Percentiles rank a stretch among this genome's conserved stretches.
These are phyloP conservation scores for Zychaea mexicana DNA, from an alignment of 371 early-diverging fungal species.

Conservation along the genomic window DNA sequence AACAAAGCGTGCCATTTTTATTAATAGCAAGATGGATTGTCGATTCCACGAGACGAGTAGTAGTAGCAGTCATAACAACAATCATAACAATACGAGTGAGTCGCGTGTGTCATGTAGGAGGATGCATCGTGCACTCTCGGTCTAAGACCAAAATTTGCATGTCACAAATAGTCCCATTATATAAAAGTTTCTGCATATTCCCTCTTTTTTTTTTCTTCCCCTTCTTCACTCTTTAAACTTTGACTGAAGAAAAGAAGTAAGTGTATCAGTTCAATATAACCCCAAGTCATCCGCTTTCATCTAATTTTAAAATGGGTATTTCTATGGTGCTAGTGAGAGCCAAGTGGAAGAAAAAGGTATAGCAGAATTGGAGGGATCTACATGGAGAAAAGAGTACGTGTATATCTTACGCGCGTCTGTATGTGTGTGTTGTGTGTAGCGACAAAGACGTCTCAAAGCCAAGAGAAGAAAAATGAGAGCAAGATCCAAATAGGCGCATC, in stretches of 20 bases:
- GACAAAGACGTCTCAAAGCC: slow-evolving; percentile 43
- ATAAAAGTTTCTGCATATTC: neutral
- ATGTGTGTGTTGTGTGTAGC: slow-evolving; percentile 7
- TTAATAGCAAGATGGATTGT: neutral
- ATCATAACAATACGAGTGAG: too few relatives aligned
- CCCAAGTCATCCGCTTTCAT: neutral
- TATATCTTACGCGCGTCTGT: neutral
- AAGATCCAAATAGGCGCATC: slow-evolving; percentile 28
- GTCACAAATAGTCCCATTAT: neutral
- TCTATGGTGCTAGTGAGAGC: slow-evolving; percentile 19
- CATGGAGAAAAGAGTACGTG: neutral
- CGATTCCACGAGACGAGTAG: too few relatives aligned
- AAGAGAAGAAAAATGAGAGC: slow-evolving; percentile 34
- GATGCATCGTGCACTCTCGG: neutral
- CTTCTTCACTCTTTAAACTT: neutral
- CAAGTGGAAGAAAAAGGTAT: slow-evolving; percentile 35
- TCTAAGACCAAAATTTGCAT: slow-evolving; percentile 1
- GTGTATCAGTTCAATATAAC: neutral
- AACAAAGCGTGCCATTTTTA: neutral
- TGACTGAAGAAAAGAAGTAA: neutral
- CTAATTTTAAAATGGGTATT: too few relatives aligned
- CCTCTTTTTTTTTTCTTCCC: neutral
- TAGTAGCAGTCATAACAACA: too few relatives aligned
- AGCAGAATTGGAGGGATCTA: too few relatives aligned
- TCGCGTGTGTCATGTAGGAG: neutral